Conservation (phyloP, 129 eudicot species). For the Lonicera japonica region DNA sequence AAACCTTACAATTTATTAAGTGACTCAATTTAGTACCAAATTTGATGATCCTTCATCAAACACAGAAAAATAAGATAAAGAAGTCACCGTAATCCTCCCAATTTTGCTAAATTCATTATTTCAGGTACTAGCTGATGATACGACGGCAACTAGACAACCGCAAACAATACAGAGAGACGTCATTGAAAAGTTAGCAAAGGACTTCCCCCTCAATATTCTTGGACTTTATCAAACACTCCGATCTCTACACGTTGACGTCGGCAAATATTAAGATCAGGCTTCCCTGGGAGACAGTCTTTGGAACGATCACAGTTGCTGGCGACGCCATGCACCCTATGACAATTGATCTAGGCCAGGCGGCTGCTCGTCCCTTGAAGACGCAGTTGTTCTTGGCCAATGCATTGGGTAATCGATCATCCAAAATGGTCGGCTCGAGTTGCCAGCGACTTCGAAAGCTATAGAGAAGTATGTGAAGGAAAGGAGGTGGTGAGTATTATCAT, state of each 20-base stretch:
- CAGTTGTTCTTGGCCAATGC: conserved; percentile 7
- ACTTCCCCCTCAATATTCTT: background rate
- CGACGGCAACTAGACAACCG: too few species aligned
- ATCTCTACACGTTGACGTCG: background rate
- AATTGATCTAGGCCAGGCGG: conserved; percentile 28
- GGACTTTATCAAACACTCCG: conserved; percentile 3
- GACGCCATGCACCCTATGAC: conserved; percentile 36
- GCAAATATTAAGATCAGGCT: conserved; percentile 7
- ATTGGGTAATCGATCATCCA: conserved; percentile 1
- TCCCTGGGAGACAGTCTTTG: conserved; percentile 18
- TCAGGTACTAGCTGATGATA: too few species aligned
- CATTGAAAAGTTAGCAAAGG: background rate
- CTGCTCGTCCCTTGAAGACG: conserved; percentile 21
- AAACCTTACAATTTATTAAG: too few species aligned
- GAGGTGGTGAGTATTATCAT: conserved; percentile 2
- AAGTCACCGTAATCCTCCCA: too few species aligned
- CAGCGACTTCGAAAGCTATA: background rate
- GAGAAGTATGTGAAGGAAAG: background rate
- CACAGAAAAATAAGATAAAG: too few species aligned
- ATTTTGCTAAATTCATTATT: too few species aligned
- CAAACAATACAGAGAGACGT: background rate
- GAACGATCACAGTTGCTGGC: conserved; percentile 13
- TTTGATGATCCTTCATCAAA: too few species aligned
- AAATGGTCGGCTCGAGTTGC: background rate
- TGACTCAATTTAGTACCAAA: too few species aligned